These are phyloP conservation scores for Colletotrichum lini DNA, from an alignment of 2,329 filamentous ascomycete species.

Conservation along the genomic window DNA sequence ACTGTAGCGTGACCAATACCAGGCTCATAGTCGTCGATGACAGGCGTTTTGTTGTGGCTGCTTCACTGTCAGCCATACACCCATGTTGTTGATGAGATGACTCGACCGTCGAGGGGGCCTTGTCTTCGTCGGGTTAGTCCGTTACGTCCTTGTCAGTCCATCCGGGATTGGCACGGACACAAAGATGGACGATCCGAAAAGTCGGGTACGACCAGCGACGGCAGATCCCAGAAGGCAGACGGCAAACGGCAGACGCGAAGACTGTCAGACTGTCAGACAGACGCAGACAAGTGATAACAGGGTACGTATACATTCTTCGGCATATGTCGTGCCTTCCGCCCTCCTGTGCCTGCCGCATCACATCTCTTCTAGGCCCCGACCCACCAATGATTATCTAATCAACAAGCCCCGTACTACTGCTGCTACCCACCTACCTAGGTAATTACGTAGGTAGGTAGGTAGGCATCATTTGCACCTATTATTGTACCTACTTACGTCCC, in stretches of 20 bases:
- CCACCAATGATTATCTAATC: no score
- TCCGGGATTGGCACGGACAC: background rate
- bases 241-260: no score
- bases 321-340: constrained; percentile 17
- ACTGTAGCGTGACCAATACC: no score
- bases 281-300: background rate
- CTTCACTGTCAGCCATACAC: background rate
- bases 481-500: no score
- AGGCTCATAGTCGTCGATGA: no score
- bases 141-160: background rate
- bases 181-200: background rate
- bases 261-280: background rate
- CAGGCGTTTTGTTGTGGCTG: no score
- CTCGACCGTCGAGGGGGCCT: background rate
- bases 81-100: background rate
- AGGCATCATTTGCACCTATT: no score
- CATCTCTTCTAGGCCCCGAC: no score
- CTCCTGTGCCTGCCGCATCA: background rate
- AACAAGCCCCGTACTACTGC: no score
- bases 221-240: background rate
- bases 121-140: background rate
- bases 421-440: no score
- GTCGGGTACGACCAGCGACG: background rate
- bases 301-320: constrained; percentile 9
- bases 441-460: no score